Evolutionary conservation across 2,329 filamentous ascomycete species (phyloP), one percentile per base, ranked within the genome.

Genomic region (Paraphoma sp.): DNA sequence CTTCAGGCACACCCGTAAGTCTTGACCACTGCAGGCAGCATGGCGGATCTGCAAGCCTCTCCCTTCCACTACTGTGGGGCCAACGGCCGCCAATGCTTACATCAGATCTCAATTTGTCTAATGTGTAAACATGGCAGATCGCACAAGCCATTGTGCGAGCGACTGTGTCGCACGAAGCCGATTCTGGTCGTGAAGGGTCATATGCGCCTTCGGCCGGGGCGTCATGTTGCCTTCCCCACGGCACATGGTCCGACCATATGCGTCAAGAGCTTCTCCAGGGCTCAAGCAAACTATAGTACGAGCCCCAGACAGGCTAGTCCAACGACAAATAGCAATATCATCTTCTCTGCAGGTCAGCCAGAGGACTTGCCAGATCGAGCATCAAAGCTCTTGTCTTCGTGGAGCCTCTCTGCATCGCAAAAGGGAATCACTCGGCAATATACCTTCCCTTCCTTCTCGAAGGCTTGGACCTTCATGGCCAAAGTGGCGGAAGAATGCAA

Each of bases 391-490:
- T 38, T 66, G 36, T 49, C 60, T 7, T 56, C 59, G 28, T 76
- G 73, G 73, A 56, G 60, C 4, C 33, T 74, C 45, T 60, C 61
- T 12, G 44, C 63, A 2, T 68, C 69, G 0, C 59, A 43, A 4
- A 71, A 70, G 49, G 70, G 66, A 9, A 60, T 76, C 16, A 62
- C 53, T 17, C 69, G 73, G 29, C 51, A 61, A 8, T 75, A 68
- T 38, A 62, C 62, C 6, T 76, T 76, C 54, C 48, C 63, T 23
- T 66, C 62, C 10, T 76, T 75, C 52, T 49, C 63, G n/a, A 63
- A 63, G 42, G 72, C 73, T 7, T 76, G 68, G 68, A 62, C 49
- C 6, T 75, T 75, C 59, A 76, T 76, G 73, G 61, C 63, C 6
- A 31, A 64, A 1, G 65, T 76, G 10, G 73, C 73, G 7, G 72